Conservation (phyloP, 768 basidiomycete genomes). For the Lactarius trivialis region DNA sequence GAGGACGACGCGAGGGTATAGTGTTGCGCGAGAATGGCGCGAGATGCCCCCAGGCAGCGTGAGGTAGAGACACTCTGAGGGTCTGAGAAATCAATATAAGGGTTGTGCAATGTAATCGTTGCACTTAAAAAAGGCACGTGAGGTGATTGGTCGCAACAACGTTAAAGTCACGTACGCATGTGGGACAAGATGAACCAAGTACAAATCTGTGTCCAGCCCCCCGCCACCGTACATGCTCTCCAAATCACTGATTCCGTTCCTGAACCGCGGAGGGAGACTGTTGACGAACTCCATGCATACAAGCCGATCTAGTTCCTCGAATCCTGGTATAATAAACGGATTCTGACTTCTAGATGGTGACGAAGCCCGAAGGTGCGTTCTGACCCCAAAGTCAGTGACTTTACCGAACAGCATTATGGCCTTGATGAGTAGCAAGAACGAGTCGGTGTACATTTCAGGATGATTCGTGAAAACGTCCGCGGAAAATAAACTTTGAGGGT, state of each 20-base stretch:
- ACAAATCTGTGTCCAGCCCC: constrained; percentile 72
- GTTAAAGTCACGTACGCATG: constrained; percentile 58
- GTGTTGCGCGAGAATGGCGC: constrained; percentile 66
- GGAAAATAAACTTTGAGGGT: constrained; percentile 66
- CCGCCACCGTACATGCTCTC: constrained; percentile 50
- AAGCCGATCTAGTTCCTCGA: constrained; percentile 62
- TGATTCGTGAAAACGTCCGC: constrained; percentile 64
- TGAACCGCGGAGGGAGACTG: constrained; percentile 62
- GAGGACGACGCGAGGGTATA: constrained; percentile 78
- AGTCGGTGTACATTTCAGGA: constrained; percentile 72
- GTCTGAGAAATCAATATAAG: constrained; percentile 71
- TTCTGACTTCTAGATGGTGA: constrained; percentile 66
- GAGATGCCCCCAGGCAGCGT: constrained; percentile 70
- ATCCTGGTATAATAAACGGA: constrained; percentile 60
- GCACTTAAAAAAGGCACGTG: constrained; percentile 43
- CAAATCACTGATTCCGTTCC: constrained; percentile 54
- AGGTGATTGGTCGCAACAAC: constrained; percentile 19
- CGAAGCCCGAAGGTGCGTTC: constrained; percentile 61
- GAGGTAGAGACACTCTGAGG: constrained; percentile 56
- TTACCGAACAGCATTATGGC: constrained; percentile 78
- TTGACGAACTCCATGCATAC: constrained; percentile 61
- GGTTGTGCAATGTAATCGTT: constrained; percentile 80
- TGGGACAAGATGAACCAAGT: constrained; percentile 80
- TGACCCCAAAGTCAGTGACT: constrained; percentile 81
- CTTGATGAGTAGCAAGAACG: constrained; percentile 76